Evolutionary conservation across 108 stramenopile species (phyloP).

Genomic region (Parietichytrium sp.): DNA sequence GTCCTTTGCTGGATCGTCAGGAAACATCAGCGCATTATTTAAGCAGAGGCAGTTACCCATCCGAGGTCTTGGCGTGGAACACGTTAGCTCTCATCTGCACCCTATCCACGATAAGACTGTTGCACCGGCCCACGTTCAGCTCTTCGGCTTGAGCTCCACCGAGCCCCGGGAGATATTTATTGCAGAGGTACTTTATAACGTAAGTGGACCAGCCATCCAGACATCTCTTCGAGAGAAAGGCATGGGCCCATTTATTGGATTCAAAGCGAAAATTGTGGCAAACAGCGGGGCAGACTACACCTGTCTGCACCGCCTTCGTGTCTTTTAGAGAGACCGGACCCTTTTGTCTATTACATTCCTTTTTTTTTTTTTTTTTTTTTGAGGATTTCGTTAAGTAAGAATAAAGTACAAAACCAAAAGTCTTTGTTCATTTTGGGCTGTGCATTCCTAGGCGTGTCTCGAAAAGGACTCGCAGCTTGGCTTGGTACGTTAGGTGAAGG

Average conservation of each 20-base stretch:
- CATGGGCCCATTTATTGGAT: background rate
- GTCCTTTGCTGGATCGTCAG: background rate
- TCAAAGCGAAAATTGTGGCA: background rate
- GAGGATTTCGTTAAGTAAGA: background rate
- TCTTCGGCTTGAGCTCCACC: background rate
- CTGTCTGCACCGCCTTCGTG: background rate
- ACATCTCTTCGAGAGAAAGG: background rate
- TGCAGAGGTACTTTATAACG: background rate
- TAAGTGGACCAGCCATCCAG: background rate
- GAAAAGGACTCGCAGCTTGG: background rate
- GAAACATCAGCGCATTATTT: background rate
- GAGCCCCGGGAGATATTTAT: background rate
- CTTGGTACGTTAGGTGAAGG: background rate
- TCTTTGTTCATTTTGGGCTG: slow-evolving; percentile 15
- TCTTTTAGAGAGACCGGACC: no score
- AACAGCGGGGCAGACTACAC: slow-evolving; percentile 11
- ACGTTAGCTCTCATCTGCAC: background rate
- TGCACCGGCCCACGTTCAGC: background rate
- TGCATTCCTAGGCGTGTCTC: slow-evolving; percentile 33
- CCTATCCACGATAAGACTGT: background rate
- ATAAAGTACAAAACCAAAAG: background rate
- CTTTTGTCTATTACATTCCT: no score
- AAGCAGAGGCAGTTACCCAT: background rate
- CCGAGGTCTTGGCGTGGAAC: background rate
- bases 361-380: background rate